Evolutionary conservation across 768 basidiomycete genomes (phyloP).

Genomic region (Roridomyces roridus): DNA sequence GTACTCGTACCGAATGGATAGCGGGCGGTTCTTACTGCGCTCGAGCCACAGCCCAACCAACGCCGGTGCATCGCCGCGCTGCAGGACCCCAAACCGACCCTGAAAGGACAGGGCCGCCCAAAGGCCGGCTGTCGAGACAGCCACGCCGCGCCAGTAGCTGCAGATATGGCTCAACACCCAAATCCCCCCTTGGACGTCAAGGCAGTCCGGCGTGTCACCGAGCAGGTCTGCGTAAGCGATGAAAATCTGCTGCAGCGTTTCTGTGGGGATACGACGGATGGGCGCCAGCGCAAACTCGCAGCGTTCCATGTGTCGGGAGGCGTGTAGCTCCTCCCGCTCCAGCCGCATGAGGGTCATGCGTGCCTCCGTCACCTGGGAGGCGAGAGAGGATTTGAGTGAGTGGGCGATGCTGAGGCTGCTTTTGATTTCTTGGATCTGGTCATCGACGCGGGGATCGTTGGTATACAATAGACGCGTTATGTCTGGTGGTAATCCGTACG

Average conservation of each 20-base stretch:
- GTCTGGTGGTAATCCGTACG: slow-evolving; percentile 5
- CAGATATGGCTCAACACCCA: slow-evolving; percentile 12
- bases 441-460: slow-evolving; percentile 9
- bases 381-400: background rate
- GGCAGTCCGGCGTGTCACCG: background rate
- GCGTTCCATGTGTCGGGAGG: slow-evolving; percentile 1
- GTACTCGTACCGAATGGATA: background rate
- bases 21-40: background rate
- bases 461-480: background rate
- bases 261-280: slow-evolving; percentile 4
- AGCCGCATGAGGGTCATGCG: slow-evolving; percentile 7
- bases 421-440: slow-evolving; percentile 1
- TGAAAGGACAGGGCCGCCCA: slow-evolving; percentile 1
- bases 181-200: background rate
- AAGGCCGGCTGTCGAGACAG: background rate
- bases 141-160: slow-evolving; percentile 3
- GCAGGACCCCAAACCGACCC: too few relatives aligned
- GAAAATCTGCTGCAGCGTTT: slow-evolving; percentile 1
- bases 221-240: background rate
- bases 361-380: background rate
- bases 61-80: background rate
- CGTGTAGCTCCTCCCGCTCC: slow-evolving; percentile 8
- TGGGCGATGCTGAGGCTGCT: background rate
- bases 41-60: background rate
- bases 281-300: slow-evolving; percentile 1